Percentiles rank a stretch among this genome's conserved stretches.
These are phyloP conservation scores for Coriolopsis trogii DNA, from an alignment of 1,284 basidiomycete species.

Conservation along the genomic window DNA sequence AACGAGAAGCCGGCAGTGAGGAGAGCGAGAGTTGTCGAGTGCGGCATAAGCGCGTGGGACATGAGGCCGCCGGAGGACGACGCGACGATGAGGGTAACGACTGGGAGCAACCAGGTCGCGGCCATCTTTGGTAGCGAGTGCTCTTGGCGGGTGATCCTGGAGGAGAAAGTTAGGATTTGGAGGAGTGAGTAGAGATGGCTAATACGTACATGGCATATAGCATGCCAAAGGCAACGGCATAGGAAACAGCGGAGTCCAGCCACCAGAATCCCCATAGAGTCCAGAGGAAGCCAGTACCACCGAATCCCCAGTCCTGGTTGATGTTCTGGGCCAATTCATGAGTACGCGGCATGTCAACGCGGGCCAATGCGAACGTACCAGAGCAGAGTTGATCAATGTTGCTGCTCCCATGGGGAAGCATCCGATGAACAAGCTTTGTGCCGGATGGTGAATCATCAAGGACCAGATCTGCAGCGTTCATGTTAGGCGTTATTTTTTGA, in stretches of 20 bases:
- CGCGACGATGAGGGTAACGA: constrained; percentile 64
- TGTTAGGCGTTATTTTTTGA: neutral
- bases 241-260: constrained; percentile 52
- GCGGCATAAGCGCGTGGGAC: constrained; percentile 42
- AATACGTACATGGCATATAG: constrained; percentile 52
- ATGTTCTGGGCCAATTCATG: constrained; percentile 23
- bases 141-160: constrained; percentile 54
- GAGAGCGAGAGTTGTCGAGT: constrained; percentile 46
- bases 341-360: neutral
- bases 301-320: constrained; percentile 42
- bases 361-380: constrained; percentile 22
- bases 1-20: constrained; percentile 54
- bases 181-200: neutral
- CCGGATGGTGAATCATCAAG: constrained; percentile 47
- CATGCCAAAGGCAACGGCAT: constrained; percentile 56
- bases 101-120: constrained; percentile 61
- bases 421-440: constrained; percentile 63
- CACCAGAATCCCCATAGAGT: constrained; percentile 68
- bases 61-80: constrained; percentile 61
- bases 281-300: constrained; percentile 48
- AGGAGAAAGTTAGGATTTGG: neutral
- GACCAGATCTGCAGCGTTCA: constrained; percentile 35
- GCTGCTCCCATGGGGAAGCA: constrained; percentile 62
- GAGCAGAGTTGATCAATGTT: constrained; percentile 46
- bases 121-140: constrained; percentile 51